Evolutionary conservation across 257 asterid species (phyloP).

Genomic region (Solanum peruvianum): DNA sequence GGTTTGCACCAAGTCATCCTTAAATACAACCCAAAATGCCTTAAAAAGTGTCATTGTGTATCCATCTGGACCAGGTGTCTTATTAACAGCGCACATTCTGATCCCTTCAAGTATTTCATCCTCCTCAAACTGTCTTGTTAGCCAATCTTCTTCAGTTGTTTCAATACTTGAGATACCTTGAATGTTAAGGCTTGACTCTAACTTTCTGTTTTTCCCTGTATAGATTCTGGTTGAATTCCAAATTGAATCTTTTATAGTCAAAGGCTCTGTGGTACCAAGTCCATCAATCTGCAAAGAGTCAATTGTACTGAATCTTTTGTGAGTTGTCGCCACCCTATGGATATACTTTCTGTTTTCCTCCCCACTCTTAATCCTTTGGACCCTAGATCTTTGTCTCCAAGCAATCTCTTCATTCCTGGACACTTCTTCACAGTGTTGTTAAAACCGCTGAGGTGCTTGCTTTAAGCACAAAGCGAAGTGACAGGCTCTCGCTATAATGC

Average conservation of each 20-base stretch:
- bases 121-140: neutral
- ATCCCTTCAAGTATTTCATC: neutral
- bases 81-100: neutral
- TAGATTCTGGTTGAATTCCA: neutral
- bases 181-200: neutral
- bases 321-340: neutral
- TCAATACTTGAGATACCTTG: neutral
- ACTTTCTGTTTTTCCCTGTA: neutral
- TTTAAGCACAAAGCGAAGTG: too few relatives aligned
- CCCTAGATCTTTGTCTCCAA: neutral
- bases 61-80: neutral
- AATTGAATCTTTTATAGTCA: neutral
- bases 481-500: too few relatives aligned
- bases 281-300: neutral
- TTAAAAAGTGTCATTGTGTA: neutral
- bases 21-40: neutral
- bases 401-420: neutral
- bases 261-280: neutral
- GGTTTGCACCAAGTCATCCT: neutral
- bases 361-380: neutral
- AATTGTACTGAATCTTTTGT: neutral
- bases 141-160: neutral
- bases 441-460: too few relatives aligned
- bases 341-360: neutral
- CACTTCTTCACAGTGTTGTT: neutral